phyloP scores from a whole-genome alignment of 495 filamentous ascomycete genomes.

The Entonaema liquescens region DNA sequence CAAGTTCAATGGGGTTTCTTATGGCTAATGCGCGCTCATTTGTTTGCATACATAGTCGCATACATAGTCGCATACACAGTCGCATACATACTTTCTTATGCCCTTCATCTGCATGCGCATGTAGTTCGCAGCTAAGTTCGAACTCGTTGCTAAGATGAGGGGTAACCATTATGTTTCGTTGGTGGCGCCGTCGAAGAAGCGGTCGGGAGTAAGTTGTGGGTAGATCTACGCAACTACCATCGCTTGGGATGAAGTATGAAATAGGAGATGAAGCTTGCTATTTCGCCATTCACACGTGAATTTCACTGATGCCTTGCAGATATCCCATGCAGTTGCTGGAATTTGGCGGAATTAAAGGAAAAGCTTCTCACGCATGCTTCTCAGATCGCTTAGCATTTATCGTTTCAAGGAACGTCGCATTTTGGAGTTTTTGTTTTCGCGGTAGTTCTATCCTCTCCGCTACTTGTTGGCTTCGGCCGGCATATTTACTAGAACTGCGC shows the following conservation, averaged over 20 bases:
- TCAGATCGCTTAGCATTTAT: not conserved
- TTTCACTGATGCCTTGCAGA: not conserved
- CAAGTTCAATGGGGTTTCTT: slow-evolving; percentile 1
- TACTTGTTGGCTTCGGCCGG: not conserved
- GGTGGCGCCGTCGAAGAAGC: not conserved
- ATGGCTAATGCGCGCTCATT: slow-evolving; percentile 9
- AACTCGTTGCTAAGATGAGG: not conserved
- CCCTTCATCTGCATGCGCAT: not conserved
- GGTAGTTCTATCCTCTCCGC: not conserved
- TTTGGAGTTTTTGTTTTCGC: not conserved
- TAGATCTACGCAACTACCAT: not conserved
- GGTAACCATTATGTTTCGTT: not conserved
- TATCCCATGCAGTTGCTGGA: not conserved
- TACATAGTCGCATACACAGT: not conserved
- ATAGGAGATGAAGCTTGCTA: not conserved
- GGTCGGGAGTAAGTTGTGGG: not conserved
- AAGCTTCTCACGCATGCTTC: not conserved
- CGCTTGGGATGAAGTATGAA: not conserved
- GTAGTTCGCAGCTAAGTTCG: not conserved
- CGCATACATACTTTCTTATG: not conserved
- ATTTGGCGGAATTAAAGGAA: not conserved
- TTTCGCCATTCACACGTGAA: slow-evolving; percentile 1
- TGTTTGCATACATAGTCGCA: not conserved
- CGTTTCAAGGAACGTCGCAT: slow-evolving; percentile 1
- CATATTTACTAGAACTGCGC: not conserved